These are phyloP conservation scores for Sclerotinia glacialis DNA, from an alignment of 2,329 filamentous ascomycete species.

Conservation along the genomic window DNA sequence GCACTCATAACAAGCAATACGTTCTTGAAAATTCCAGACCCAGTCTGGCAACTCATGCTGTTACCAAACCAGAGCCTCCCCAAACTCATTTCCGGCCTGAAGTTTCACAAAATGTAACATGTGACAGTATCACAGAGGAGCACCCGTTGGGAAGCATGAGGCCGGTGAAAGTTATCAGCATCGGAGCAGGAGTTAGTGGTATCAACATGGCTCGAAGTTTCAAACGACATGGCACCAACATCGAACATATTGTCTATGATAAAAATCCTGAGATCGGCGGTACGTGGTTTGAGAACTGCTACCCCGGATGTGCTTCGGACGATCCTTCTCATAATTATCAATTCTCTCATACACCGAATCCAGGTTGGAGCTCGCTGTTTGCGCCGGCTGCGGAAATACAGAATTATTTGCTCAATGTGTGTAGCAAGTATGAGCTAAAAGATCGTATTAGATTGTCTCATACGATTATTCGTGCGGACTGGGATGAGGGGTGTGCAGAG, in stretches of 20 bases:
- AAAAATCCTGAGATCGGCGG: constrained; percentile 56
- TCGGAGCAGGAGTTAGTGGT: constrained; percentile 50
- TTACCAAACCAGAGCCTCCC: background rate
- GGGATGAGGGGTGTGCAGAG: constrained; percentile 23
- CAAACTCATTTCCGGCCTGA: background rate
- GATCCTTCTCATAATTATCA: constrained; percentile 59
- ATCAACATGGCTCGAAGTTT: constrained; percentile 48
- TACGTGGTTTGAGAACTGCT: constrained; percentile 59
- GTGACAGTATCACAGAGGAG: constrained; percentile 11
- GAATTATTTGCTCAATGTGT: constrained; percentile 50
- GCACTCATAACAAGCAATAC: background rate
- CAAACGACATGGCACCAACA: constrained; percentile 43
- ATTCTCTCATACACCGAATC: constrained; percentile 59
- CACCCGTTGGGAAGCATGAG: constrained; percentile 25
- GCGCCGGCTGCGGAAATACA: constrained; percentile 54
- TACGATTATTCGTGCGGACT: constrained; percentile 40
- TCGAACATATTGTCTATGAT: constrained; percentile 52
- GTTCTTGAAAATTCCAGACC: background rate
- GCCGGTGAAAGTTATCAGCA: constrained; percentile 39
- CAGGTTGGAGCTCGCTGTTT: constrained; percentile 58
- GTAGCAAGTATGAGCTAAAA: constrained; percentile 47
- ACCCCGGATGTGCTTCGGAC: constrained; percentile 57
- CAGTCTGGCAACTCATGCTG: background rate
- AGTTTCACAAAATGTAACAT: background rate
- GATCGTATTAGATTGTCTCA: constrained; percentile 47